Base-by-base conservation (phyloP, 306 rosid genomes). In the Cicer arietinum region DNA sequence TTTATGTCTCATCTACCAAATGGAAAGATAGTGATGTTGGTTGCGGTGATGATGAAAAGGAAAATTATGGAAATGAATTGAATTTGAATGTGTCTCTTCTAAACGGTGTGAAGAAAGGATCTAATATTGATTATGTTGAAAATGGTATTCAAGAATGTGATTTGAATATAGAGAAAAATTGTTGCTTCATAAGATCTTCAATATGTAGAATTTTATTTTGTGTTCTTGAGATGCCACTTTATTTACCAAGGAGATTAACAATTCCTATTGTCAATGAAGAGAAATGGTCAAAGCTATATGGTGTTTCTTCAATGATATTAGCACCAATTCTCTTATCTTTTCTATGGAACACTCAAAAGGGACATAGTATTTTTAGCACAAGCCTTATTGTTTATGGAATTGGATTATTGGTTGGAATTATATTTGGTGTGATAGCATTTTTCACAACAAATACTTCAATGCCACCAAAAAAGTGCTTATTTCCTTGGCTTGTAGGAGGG, bases 401-500 rank as follows among this genome's bases (percentile, higher is more conserved):
- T 70, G 88, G 84, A 30, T 6, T 71, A 10, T 30, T 53, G 35
- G 50, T 75, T 67, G 86, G 88, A 45, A 54, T 48, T 44, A 35
- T 57, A 14, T 42, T 85, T 5, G 88, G 86, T 20, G 47, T 85
- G 41, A 13, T 11, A 11, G 77, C 81, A 70, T 37, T 65, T 81
- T 58, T 85, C 60, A 74, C 54, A 39, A 82, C 80, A 0, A 46
- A 82, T 39, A 18, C 3, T 14, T 66, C 77, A 44, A 17, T n/a
- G 50, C 82, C 84, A 53, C 88, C 88, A 30, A 75, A 71, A 62
- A 79, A 53, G 40, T 82, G 17, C 67, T 57, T 82, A 39, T 82
- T 81, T 45, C 77, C 79, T 12, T 82, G 88, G 86, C 84, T 81
- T 71, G 77, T 47, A 10, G 88, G 84, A 40, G 88, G 86, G 48